Base-by-base conservation (phyloP, 2,329 filamentous ascomycete genomes). In the Phymatotrichopsis omnivora region DNA sequence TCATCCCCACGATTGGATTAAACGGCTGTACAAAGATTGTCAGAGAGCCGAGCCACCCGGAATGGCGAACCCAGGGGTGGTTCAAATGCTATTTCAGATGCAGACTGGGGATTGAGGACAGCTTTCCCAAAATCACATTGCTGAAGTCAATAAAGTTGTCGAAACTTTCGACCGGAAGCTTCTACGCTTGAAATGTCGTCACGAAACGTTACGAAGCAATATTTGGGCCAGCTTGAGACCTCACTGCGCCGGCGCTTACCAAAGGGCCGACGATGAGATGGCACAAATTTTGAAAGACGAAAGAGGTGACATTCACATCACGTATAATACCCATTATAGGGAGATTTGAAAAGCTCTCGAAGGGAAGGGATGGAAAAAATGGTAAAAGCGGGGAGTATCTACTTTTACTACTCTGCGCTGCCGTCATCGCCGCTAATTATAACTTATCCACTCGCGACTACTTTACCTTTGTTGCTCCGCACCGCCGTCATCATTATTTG, bases 21-120 rank as follows among this genome's bases (percentile, higher is more conserved):
- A 62, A 16, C 30, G 58, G 0, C 55, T 67, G 0, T 71, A 75
- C 50, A 52, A 53, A 0, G 54, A 59, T 0, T 73, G 67, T 0
- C 69, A 72, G 0, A 74, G 72, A 0, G 70, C 72, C 12, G 72
- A 77, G 39, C 49, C 79, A 5, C 50, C 53, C 0, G 75, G 74
- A 1, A 76, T 68, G 3, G 66, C 66, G 22, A 60, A 59, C 24
- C 51, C 52, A 3, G 50, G 54, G 7, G 54, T 76, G 11, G 56
- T 78, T 0, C 59, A 65, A 0, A 62, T 57, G 0, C 61, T 65
- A 0, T 76, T 80, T 59, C 66, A 67, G 22, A 66, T 69, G 25
- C 75, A 80, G 45, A 68, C 75, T 0, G 50, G 55, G 10, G 74
- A 72, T 12, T 80, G 76, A 76, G 55, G 62, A 0, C 34, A 47